phyloP scores from a whole-genome alignment of 208 protist genomes.

The Crithidia expoeki region DNA sequence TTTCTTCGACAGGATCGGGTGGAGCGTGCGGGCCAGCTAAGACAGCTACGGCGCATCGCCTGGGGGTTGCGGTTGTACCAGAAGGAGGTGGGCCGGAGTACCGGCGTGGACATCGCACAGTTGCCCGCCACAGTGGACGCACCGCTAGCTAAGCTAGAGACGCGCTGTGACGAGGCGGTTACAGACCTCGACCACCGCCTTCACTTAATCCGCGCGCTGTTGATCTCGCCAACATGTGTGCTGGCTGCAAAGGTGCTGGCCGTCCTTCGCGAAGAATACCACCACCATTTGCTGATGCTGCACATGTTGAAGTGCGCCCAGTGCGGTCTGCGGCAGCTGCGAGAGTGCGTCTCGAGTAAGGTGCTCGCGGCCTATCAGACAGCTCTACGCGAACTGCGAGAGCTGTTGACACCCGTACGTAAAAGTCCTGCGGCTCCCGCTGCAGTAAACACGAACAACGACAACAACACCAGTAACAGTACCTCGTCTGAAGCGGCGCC shows the following conservation, averaged over 20 bases:
- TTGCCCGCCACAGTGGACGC: slow-evolving; percentile 41
- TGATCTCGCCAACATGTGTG: slow-evolving; percentile 60
- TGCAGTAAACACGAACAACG: background rate
- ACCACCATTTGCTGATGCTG: slow-evolving; percentile 62
- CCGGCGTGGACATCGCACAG: slow-evolving; percentile 48
- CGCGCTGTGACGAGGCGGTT: slow-evolving; percentile 28
- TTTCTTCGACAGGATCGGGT: slow-evolving; percentile 76
- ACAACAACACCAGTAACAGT: slow-evolving; percentile 18
- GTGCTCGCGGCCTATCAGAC: slow-evolving; percentile 55
- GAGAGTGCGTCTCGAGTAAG: slow-evolving; percentile 29
- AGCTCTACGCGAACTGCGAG: slow-evolving; percentile 46
- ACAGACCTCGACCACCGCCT: slow-evolving; percentile 22
- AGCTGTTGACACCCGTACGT: slow-evolving; percentile 33
- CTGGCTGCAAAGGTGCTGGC: slow-evolving; percentile 26
- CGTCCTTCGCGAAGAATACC: slow-evolving; percentile 73
- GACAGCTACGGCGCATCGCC: slow-evolving; percentile 86
- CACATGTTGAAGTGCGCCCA: slow-evolving; percentile 54
- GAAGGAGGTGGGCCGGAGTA: slow-evolving; percentile 54
- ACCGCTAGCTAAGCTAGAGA: slow-evolving; percentile 34
- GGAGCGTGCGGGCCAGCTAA: slow-evolving; percentile 79
- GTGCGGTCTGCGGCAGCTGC: slow-evolving; percentile 48
- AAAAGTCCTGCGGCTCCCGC: background rate
- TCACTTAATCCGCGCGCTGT: slow-evolving; percentile 40
- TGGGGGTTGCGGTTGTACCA: slow-evolving; percentile 91
- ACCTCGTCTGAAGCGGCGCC: slow-evolving; percentile 36